Conservation (phyloP, 495 filamentous ascomycete genomes). For the Bombardia bombarda region DNA sequence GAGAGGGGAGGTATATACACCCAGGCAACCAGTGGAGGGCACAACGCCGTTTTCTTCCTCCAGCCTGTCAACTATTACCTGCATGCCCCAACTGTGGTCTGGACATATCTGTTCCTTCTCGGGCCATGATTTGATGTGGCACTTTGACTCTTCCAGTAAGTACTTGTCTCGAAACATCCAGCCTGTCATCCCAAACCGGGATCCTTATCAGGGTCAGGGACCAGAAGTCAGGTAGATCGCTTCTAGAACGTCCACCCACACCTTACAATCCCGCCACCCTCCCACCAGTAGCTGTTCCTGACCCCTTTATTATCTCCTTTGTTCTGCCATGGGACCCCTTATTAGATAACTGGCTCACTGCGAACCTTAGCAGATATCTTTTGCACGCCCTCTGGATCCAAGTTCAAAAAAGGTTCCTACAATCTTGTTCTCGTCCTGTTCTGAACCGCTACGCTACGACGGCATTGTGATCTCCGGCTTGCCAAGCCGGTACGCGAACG, state of each 20-base stretch:
- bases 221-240: constrained; percentile 12
- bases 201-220: neutral
- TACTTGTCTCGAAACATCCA: constrained; percentile 7
- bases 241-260: constrained; percentile 13
- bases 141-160: neutral
- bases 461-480: neutral
- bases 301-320: constrained; percentile 5
- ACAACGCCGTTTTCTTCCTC: neutral
- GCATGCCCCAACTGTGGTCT: no score
- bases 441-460: neutral
- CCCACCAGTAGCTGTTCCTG: constrained; percentile 3
- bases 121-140: no score
- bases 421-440: neutral
- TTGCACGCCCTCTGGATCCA: neutral
- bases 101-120: no score
- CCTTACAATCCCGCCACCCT: constrained; percentile 10
- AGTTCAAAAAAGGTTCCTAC: neutral
- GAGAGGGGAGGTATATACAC: no score
- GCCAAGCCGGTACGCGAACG: neutral
- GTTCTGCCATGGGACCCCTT: neutral
- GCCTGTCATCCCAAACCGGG: neutral
- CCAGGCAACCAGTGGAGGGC: no score
- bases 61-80: neutral
- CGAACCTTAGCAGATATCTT: constrained; percentile 1
- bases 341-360: neutral